Base-by-base conservation (phyloP, 2,329 filamentous ascomycete species). In the Aspergillus fischeri region DNA sequence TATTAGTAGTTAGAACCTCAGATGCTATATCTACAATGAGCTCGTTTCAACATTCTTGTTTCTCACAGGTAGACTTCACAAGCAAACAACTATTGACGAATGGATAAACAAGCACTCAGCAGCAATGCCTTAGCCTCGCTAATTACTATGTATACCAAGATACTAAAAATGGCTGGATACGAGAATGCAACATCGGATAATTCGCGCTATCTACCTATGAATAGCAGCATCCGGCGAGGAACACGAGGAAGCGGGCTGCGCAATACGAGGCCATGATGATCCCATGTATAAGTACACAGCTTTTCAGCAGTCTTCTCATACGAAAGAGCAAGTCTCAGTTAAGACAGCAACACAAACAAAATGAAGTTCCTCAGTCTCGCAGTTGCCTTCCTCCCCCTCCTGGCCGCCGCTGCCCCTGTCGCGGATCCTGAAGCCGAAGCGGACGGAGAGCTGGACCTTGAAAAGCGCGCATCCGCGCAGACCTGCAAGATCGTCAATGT, bases 401-500 rank as follows among this genome's bases (percentile, higher is more conserved):
- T 47, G 10, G 21, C 24, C 5, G 21, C 11, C 5, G 44, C 44
- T 17, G 44, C 44, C 21, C 44, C 44, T 1, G 44, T n/a, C 20
- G 42, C 42, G 4, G 21, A 47, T 10, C 44, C 44, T 3, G 44
- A 47, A 17, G 21, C 21, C 14, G 44, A 47, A 17, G 21, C 44
- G 2, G 44, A 47, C 6, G 20, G 11, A 6, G 44, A 47, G 10
- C 4, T 47, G 24, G 42, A 25, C 21, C 44, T 47, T 2, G 44
- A 47, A 24, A 47, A 47, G 44, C n/a, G 44, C 7, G 3, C 11
- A 14, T 56, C 57, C 21, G 57, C 57, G 45, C 54, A 51, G 42
- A 56, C 45, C 44, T 59, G 57, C 54, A 56, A 54, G 50, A 59
- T 59, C 38, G 35, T 59, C 41, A 59, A 56, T 32, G 57, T 59